A percentile compares a stretch with the other conserved stretches of the same genome.
Evolutionary conservation across 306 rosid species (phyloP).

Genomic region (Quercus glauca): DNA sequence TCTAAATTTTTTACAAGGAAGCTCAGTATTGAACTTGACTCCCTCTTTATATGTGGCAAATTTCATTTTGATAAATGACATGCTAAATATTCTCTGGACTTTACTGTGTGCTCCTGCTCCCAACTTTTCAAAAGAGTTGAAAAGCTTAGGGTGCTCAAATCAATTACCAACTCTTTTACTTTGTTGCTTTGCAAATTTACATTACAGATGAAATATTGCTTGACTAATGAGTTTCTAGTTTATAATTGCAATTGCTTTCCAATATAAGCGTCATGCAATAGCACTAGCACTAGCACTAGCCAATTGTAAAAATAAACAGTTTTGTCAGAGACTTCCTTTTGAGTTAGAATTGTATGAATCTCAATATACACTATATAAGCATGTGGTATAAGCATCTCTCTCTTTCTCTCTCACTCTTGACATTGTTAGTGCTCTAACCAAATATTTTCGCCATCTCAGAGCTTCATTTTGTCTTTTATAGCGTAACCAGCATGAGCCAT

Average conservation of each 20-base stretch:
- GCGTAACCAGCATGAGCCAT: slow-evolving; percentile 7
- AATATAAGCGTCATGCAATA: too few relatives aligned
- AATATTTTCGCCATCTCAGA: background rate
- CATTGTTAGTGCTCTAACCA: background rate
- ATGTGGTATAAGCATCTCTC: background rate
- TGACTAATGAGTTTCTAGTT: background rate
- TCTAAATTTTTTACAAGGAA: background rate
- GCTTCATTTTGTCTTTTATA: background rate
- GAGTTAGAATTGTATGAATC: too few relatives aligned
- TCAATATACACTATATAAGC: background rate
- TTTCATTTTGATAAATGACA: background rate
- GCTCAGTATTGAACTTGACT: background rate
- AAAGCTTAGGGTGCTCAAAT: too few relatives aligned
- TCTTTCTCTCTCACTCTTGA: background rate
- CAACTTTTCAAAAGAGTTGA: too few relatives aligned
- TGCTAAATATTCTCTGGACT: background rate
- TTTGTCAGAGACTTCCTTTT: too few relatives aligned
- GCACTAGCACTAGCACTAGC: too few relatives aligned
- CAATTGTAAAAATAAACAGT: too few relatives aligned
- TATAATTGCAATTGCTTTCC: too few relatives aligned
- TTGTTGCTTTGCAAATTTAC: too few relatives aligned
- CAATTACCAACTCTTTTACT: too few relatives aligned
- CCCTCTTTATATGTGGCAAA: background rate
- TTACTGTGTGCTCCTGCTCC: background rate
- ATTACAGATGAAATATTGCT: too few relatives aligned